phyloP scores from a whole-genome alignment of 164 flowering plant species.

The Piper betle region DNA sequence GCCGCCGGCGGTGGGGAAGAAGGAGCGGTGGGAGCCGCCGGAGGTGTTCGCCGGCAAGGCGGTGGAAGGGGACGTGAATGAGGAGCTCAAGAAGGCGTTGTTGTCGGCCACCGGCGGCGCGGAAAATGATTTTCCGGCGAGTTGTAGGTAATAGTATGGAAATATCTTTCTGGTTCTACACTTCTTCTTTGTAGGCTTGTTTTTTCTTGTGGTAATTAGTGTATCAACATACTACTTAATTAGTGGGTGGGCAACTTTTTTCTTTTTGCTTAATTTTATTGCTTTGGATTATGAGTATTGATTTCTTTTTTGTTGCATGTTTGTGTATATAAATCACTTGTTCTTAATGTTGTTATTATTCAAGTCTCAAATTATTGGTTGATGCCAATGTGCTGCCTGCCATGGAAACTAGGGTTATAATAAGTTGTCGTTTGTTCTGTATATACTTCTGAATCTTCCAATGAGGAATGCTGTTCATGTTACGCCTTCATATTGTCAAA shows the following conservation, averaged over 20 bases:
- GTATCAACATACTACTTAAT: too few species aligned
- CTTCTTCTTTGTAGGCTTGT: not conserved
- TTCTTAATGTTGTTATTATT: too few species aligned
- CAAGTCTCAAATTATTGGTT: too few species aligned
- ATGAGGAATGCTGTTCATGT: too few species aligned
- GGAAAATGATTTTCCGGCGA: constrained; percentile 4
- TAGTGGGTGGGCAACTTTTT: not conserved
- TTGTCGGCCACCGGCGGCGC: constrained; percentile 9
- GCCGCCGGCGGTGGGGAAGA: not conserved
- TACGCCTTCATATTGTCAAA: too few species aligned
- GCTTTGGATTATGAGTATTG: not conserved
- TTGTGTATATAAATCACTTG: too few species aligned
- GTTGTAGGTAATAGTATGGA: not conserved
- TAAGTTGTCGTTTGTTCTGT: too few species aligned
- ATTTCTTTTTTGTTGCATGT: too few species aligned
- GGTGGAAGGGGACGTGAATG: constrained; percentile 19
- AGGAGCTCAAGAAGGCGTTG: constrained; percentile 25
- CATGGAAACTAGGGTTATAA: too few species aligned
- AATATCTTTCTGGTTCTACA: not conserved
- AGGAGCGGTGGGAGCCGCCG: constrained; percentile 13
- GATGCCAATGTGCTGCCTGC: too few species aligned
- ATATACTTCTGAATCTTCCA: too few species aligned
- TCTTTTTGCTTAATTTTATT: not conserved
- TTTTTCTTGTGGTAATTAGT: not conserved
- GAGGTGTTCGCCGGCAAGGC: constrained; percentile 3